phyloP scores from a whole-genome alignment of 1,139 yeast genomes.

The Yamadazyma oceani region DNA sequence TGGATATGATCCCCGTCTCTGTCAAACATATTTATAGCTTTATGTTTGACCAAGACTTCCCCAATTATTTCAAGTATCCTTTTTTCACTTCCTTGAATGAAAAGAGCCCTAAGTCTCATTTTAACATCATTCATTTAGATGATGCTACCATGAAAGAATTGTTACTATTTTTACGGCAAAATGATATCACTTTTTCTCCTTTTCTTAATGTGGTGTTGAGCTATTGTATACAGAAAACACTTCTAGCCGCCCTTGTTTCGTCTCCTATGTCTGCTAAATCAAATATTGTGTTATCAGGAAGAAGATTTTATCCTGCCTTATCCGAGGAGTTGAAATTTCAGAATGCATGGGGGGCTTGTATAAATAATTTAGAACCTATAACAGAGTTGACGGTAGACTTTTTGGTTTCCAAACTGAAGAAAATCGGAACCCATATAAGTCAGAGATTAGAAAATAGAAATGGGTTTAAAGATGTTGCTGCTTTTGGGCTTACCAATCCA shows the following conservation, averaged over 20 bases:
- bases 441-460: constrained; percentile 13
- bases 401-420: constrained; percentile 9
- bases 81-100: constrained; percentile 15
- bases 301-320: constrained; percentile 23
- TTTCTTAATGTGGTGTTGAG: constrained; percentile 20
- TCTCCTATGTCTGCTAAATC: constrained; percentile 14
- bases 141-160: constrained; percentile 13
- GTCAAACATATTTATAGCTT: constrained; percentile 5
- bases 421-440: constrained; percentile 11
- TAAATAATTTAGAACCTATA: constrained; percentile 16
- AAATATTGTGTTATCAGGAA: constrained; percentile 24
- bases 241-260: constrained; percentile 11
- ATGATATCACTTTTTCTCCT: constrained; percentile 28
- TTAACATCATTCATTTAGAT: constrained; percentile 17
- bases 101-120: constrained; percentile 13
- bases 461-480: constrained; percentile 21
- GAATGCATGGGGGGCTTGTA: constrained; percentile 17
- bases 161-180: constrained; percentile 14
- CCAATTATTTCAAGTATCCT: constrained; percentile 17
- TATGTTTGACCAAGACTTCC: constrained; percentile 12
- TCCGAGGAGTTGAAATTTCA: constrained; percentile 19
- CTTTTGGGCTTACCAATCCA: constrained; percentile 18
- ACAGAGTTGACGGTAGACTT: constrained; percentile 6
- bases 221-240: constrained; percentile 22
- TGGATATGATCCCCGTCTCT: constrained; percentile 6